phyloP scores from a whole-genome alignment of 2,329 filamentous ascomycete species.

The Alternaria arborescens region DNA sequence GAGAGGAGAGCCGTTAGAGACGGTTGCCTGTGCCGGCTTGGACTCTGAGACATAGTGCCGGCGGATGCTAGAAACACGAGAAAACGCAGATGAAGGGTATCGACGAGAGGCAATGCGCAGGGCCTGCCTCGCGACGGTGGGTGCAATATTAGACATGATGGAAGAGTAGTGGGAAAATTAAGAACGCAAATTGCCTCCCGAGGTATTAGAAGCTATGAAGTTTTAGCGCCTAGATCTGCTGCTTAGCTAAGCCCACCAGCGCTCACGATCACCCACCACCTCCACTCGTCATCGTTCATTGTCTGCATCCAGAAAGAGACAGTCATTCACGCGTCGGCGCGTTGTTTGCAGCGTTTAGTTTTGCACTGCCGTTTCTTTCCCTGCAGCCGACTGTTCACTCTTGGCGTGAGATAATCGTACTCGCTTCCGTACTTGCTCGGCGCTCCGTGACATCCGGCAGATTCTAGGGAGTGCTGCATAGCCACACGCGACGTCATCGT shows the following conservation, averaged over 20 bases:
- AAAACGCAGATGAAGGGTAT: constrained; percentile 53
- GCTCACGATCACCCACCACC: neutral
- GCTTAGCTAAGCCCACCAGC: neutral
- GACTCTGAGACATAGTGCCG: constrained; percentile 86
- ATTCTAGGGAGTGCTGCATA: constrained; percentile 12
- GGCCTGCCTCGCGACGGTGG: constrained; percentile 77
- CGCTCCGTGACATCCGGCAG: constrained; percentile 14
- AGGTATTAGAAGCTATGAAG: constrained; percentile 9
- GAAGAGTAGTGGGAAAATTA: constrained; percentile 17
- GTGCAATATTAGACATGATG: constrained; percentile 62
- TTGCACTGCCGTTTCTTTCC: neutral
- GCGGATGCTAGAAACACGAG: constrained; percentile 55
- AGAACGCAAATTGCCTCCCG: constrained; percentile 11
- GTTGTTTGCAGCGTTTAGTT: neutral
- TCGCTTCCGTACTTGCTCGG: constrained; percentile 13
- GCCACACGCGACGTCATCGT: constrained; percentile 19
- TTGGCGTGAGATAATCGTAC: neutral
- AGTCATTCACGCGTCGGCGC: neutral
- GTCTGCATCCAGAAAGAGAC: constrained; percentile 10
- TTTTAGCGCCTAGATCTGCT: constrained; percentile 1
- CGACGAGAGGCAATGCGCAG: constrained; percentile 66
- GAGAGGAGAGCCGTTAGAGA: constrained; percentile 62
- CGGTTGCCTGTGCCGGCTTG: constrained; percentile 79
- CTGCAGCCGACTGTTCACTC: neutral
- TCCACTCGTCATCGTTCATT: constrained; percentile 4